Evolutionary conservation across 805 yeast species (phyloP).

Genomic region (Wickerhamiella shivajii): DNA sequence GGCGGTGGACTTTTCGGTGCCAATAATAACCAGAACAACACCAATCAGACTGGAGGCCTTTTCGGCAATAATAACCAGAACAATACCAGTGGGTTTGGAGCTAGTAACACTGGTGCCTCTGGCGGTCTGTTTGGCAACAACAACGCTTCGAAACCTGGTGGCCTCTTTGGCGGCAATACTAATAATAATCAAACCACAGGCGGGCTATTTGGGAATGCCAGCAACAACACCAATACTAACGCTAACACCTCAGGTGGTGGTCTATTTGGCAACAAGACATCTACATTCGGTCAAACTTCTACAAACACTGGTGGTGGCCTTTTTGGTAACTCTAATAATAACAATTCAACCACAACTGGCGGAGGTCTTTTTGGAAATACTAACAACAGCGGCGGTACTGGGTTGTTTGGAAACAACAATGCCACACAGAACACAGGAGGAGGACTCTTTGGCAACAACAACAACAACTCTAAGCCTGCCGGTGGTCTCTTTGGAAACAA

Average conservation of each 20-base stretch:
- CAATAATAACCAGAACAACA: background rate
- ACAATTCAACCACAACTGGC: conserved; percentile 11
- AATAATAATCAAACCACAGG: conserved; percentile 9
- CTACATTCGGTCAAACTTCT: conserved; percentile 8
- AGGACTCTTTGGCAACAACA: conserved; percentile 13
- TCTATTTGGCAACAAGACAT: conserved; percentile 17
- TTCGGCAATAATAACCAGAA: conserved; percentile 11
- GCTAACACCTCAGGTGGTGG: conserved; percentile 19
- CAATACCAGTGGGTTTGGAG: conserved; percentile 5
- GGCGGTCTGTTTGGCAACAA: conserved; percentile 12
- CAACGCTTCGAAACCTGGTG: conserved; percentile 5
- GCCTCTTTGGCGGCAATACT: conserved; percentile 23
- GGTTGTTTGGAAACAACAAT: conserved; percentile 6
- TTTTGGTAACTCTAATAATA: conserved; percentile 14
- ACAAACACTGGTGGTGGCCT: conserved; percentile 17
- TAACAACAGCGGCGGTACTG: conserved; percentile 9
- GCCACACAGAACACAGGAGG: conserved; percentile 2
- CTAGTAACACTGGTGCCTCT: background rate
- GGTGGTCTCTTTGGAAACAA: conserved; percentile 23
- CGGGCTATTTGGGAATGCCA: conserved; percentile 27
- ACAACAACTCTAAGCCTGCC: conserved; percentile 7
- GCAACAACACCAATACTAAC: conserved; percentile 20
- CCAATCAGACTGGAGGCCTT: conserved; percentile 1
- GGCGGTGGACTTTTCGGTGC: conserved; percentile 15
- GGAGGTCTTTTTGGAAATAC: conserved; percentile 16